phyloP scores from a whole-genome alignment of 768 basidiomycete genomes.

The Hemileccinum rubropunctum region DNA sequence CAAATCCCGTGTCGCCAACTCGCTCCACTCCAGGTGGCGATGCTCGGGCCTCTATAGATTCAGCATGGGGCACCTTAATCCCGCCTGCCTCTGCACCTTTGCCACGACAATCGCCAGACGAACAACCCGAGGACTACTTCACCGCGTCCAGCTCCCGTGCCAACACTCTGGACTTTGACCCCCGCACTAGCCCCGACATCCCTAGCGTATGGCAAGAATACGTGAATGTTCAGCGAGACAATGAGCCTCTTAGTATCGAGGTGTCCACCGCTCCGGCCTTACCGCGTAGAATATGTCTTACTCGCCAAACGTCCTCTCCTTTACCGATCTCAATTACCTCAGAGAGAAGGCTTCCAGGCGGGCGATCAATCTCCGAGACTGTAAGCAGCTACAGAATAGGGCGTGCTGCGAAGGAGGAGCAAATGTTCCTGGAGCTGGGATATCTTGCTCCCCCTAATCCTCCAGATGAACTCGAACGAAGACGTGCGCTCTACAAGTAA shows the following conservation, averaged over 20 bases:
- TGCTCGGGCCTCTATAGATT: conserved; percentile 3
- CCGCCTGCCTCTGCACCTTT: conserved; percentile 18
- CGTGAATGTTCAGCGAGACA: conserved; percentile 24
- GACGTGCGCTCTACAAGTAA: conserved; percentile 83
- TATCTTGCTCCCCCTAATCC: conserved; percentile 82
- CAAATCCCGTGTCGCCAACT: conserved; percentile 23
- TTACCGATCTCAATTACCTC: conserved; percentile 43
- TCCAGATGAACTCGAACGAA: conserved; percentile 77
- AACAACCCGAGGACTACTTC: conserved; percentile 29
- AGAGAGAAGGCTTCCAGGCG: conserved; percentile 31
- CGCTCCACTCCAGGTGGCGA: conserved; percentile 8
- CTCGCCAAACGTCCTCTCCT: conserved; percentile 65
- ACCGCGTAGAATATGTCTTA: conserved; percentile 51
- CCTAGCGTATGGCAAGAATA: conserved; percentile 29
- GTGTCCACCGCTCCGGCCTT: conserved; percentile 44
- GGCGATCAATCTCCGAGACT: conserved; percentile 35
- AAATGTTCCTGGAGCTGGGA: conserved; percentile 59
- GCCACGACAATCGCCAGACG: conserved; percentile 23
- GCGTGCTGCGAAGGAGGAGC: conserved; percentile 63
- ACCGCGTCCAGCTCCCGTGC: conserved; percentile 25
- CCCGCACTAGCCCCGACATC: conserved; percentile 13
- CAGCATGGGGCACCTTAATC: conserved; percentile 3
- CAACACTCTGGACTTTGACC: conserved; percentile 18
- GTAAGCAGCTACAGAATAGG: conserved; percentile 35
- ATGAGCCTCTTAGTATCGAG: conserved; percentile 28